Evolutionary conservation across 805 yeast genomes (phyloP), one percentile per base, ranked within the genome.

Genomic region (Candida sanyiensis): DNA sequence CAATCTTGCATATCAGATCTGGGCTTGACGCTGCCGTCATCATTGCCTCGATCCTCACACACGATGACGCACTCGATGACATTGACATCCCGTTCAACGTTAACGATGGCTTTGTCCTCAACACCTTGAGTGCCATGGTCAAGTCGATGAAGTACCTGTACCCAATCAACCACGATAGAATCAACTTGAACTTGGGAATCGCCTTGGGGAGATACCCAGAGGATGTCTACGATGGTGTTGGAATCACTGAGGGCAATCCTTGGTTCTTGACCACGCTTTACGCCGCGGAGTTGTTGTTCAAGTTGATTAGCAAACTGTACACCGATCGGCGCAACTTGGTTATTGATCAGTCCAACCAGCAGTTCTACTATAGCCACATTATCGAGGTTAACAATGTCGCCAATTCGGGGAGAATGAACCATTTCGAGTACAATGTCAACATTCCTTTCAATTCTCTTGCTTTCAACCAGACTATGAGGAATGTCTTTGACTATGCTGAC

Each of bases 191-290:
- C 55, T 33, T 56, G 17, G 74, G 72, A 3, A 79, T 80, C 36
- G 95, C 83, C 0, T 61, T 89, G 38, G 97, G 97, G 3, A 70
- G 97, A 54, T 89, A 89, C 54, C 96, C 97, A 1, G 97, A 89
- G 54, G 97, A 89, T 61, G 58, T 81, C 8, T 89, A 89, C 59
- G 81, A 89, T 57, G 96, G 96, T 0, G 63, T 67, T 43, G 78
- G 77, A 0, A 65, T 72, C 0, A 68, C 80, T 23, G 86, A 80
- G 50, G 97, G 96, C 3, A 88, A 89, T 53, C 97, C 97, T 6
- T 89, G 97, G 97, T 87, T 88, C 55, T 72, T 89, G 42, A 65
- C 84, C 3, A 83, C 90, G 1, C 74, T 83, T 1, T 67, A 83
- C 4, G 86, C 85, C 2, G 65, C 85, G 5, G 85, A 81, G 54